Evolutionary conservation across 805 yeast genomes (phyloP), one percentile per base, ranked within the genome.

Genomic region (Wickerhamiella lipophila): DNA sequence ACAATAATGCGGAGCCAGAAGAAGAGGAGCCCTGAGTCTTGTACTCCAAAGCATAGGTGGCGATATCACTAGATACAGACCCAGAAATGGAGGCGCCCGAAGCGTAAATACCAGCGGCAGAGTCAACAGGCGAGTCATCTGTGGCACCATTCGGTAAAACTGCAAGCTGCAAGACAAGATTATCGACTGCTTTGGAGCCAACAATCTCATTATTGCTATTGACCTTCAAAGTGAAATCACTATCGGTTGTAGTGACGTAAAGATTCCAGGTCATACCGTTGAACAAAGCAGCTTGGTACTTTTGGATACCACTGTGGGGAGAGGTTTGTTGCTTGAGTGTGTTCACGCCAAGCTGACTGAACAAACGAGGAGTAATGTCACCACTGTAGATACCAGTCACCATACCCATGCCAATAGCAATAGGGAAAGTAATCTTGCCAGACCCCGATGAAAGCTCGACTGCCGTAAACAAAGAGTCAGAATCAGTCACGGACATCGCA

Each of bases 341-440:
- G 18, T 56, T 46, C 50, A 77, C 59, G 4, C 79, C 81, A 40
- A 72, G 64, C 50, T 68, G 68, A 1, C 78, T 67, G 53, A 66
- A 67, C 25, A 78, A 55, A 18, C 62, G 55, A 15, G 79, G 74
- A 25, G 72, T 66, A 55, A 76, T 63, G 11, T 57, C 55, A 16
- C 75, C 76, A 55, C 72, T 63, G 56, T 73, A 73, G 22, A 74
- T 64, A 23, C 79, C 84, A 27, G 95, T 81, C 13, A 83, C 76
- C 53, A 83, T 78, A 6, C 95, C 95, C 73, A 73, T 72, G 49
- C 96, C 96, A 63, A 82, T 88, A 5, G 81, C 83, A 49, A 83
- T 58, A 3, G 89, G 88, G 42, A 75, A 53, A 27, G 69, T 68
- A 13, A 80, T 64, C 42, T 62, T 63, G 43, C 73, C 71, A 7